Conservation (phyloP, 2,329 filamentous ascomycete species). For the Pseudopyricularia cyperi region DNA sequence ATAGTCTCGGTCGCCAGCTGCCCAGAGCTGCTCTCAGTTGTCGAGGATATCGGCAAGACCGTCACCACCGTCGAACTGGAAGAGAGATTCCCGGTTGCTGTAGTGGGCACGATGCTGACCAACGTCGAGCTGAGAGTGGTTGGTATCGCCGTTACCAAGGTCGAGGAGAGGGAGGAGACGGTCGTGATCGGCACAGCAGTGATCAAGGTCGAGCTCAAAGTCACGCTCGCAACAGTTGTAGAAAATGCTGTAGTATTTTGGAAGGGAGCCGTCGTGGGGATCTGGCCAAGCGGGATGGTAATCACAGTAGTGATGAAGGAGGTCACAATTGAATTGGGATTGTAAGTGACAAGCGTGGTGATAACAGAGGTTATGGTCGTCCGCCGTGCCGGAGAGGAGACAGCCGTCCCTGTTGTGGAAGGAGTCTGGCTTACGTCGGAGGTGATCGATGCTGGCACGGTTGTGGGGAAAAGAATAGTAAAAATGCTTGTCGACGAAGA, state of each 20-base stretch:
- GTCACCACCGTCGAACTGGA: background rate
- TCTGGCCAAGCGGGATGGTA: background rate
- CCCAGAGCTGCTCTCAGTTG: background rate
- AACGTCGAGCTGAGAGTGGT: background rate
- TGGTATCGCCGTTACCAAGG: background rate
- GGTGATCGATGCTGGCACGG: background rate
- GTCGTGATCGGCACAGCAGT: background rate
- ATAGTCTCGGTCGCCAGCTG: background rate
- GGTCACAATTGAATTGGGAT: conserved; percentile 1
- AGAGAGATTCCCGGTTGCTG: background rate
- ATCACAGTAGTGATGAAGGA: background rate
- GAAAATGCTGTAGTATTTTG: background rate
- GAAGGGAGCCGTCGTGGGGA: background rate
- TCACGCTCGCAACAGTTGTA: background rate
- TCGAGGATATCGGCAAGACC: background rate
- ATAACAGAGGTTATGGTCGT: background rate
- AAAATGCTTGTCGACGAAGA: background rate
- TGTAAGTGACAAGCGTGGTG: background rate
- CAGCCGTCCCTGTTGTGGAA: background rate
- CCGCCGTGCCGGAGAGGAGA: background rate
- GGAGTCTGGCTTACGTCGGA: background rate
- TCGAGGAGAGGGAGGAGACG: background rate
- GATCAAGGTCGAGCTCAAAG: background rate
- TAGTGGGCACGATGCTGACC: background rate
- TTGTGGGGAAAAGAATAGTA: background rate